Evolutionary conservation across 768 basidiomycete genomes (phyloP).

Genomic region (Suillus bovinus): DNA sequence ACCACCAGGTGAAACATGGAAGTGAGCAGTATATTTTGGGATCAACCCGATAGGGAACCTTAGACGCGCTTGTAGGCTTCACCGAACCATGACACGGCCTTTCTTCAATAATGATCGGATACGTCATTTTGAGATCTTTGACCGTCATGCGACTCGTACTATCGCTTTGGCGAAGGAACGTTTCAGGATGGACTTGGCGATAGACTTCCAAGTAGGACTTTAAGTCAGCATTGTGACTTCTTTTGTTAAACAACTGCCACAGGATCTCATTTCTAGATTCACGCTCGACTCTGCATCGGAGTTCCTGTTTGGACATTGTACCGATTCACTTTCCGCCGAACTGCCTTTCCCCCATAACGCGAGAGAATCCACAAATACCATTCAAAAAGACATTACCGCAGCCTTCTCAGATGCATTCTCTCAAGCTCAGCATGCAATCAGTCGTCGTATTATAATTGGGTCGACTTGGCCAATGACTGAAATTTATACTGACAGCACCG

Average conservation of each 20-base stretch:
- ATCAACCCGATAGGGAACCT: neutral
- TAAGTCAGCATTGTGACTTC: neutral
- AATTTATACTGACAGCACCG: slow-evolving; percentile 32
- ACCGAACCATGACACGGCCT: slow-evolving; percentile 66
- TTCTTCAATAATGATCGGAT: slow-evolving; percentile 67
- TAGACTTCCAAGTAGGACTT: slow-evolving; percentile 45
- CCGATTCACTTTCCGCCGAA: slow-evolving; percentile 37
- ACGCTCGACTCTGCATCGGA: slow-evolving; percentile 55
- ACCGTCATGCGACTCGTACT: slow-evolving; percentile 49
- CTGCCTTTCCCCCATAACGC: slow-evolving; percentile 40
- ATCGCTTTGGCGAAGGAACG: slow-evolving; percentile 45
- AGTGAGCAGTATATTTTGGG: slow-evolving; percentile 37
- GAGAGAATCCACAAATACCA: slow-evolving; percentile 10
- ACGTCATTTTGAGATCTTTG: slow-evolving; percentile 64
- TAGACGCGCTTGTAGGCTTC: slow-evolving; percentile 42
- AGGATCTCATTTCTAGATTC: slow-evolving; percentile 48
- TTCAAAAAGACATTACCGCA: slow-evolving; percentile 10
- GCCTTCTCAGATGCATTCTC: slow-evolving; percentile 36
- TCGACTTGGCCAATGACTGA: slow-evolving; percentile 42
- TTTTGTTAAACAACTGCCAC: neutral
- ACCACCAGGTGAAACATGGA: slow-evolving; percentile 64
- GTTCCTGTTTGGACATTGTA: slow-evolving; percentile 49
- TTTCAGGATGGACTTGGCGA: slow-evolving; percentile 44
- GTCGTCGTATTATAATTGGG: slow-evolving; percentile 31
- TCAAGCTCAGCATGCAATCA: slow-evolving; percentile 32